A percentile compares a stretch with the other conserved stretches of the same genome.
Evolutionary conservation across 2,329 filamentous ascomycete species (phyloP).

Genomic region (Ceratocystis variospora): DNA sequence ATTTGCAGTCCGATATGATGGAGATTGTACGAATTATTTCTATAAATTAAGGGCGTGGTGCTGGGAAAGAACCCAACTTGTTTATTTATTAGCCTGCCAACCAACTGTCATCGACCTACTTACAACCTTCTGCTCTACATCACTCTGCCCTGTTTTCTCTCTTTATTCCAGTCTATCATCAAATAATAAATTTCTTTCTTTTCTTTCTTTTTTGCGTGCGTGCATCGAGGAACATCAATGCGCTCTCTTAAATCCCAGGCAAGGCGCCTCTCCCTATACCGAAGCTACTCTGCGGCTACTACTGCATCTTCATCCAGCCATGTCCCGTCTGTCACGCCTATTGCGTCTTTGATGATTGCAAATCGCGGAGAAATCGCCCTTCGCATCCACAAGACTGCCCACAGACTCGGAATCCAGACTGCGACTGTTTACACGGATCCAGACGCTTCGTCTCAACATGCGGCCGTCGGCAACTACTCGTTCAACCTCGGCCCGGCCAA

Average conservation of each 20-base stretch:
- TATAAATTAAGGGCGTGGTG: too few relatives aligned
- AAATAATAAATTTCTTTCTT: background rate
- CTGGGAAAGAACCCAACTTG: too few relatives aligned
- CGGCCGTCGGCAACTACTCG: slow-evolving; percentile 67
- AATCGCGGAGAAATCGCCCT: slow-evolving; percentile 96
- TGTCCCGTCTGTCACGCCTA: slow-evolving; percentile 30
- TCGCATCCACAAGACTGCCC: slow-evolving; percentile 77
- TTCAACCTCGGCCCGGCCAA: slow-evolving; percentile 71
- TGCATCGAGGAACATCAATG: background rate
- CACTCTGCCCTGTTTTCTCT: too few relatives aligned
- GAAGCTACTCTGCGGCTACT: background rate
- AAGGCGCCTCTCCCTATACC: background rate
- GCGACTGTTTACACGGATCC: slow-evolving; percentile 93
- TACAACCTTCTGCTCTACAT: too few relatives aligned
- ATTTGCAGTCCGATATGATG: too few relatives aligned
- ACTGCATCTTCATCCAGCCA: background rate
- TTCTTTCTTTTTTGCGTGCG: background rate
- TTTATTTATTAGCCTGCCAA: too few relatives aligned
- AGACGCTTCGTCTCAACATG: slow-evolving; percentile 77
- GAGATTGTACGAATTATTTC: too few relatives aligned
- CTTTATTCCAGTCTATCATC: background rate
- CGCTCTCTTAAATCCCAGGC: background rate
- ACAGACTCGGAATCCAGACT: slow-evolving; percentile 76
- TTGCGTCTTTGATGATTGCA: slow-evolving; percentile 79
- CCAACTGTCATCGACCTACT: too few relatives aligned